These are phyloP conservation scores for Psilocybe sp. DNA, from an alignment of 768 basidiomycete genomes.

Conservation along the genomic window DNA sequence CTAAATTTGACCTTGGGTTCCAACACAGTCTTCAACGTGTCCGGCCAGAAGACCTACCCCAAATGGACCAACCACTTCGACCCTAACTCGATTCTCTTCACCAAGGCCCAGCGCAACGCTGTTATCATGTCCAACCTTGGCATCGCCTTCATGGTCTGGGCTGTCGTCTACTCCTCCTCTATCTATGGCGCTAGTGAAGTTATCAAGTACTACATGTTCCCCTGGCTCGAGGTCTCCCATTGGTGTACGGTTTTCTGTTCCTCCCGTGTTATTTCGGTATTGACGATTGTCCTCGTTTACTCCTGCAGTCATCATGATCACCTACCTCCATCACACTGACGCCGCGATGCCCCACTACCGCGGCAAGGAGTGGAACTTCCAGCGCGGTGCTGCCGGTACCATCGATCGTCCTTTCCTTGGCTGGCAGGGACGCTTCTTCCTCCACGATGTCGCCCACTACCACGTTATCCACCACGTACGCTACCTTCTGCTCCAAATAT, in stretches of 20 bases:
- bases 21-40: constrained; percentile 48
- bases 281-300: neutral
- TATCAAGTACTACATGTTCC: constrained; percentile 48
- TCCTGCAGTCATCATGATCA: constrained; percentile 46
- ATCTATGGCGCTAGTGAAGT: constrained; percentile 38
- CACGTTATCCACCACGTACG: constrained; percentile 62
- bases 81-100: constrained; percentile 58
- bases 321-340: constrained; percentile 62
- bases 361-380: constrained; percentile 54
- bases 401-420: constrained; percentile 58
- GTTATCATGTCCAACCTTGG: constrained; percentile 61
- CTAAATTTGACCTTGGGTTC: too few species aligned
- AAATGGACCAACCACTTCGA: constrained; percentile 66
- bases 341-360: constrained; percentile 55
- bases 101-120: constrained; percentile 43
- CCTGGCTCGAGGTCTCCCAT: constrained; percentile 54
- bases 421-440: constrained; percentile 64
- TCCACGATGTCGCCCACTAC: constrained; percentile 62
- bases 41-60: constrained; percentile 57
- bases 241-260: constrained; percentile 39
- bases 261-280: neutral
- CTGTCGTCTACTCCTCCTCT: constrained; percentile 32
- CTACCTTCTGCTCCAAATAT: constrained; percentile 1
- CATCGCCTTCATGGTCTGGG: constrained; percentile 45
- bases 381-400: constrained; percentile 60